Evolutionary conservation across 2,329 filamentous ascomycete genomes (phyloP).

Genomic region (Phoma sp.): DNA sequence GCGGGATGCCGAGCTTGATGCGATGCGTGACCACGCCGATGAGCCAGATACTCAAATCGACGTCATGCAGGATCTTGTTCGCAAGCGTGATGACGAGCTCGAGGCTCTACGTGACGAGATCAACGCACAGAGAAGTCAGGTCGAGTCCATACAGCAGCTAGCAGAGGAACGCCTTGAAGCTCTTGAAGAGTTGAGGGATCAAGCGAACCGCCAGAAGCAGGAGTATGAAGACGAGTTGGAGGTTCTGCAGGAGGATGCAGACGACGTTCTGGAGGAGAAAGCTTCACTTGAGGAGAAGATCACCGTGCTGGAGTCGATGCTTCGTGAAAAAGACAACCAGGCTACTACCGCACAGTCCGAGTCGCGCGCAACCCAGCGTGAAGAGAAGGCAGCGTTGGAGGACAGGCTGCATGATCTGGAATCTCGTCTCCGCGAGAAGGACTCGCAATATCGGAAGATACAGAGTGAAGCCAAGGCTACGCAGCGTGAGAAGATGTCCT

Average conservation of each 20-base stretch:
- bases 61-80: conserved; percentile 51
- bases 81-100: conserved; percentile 57
- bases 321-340: conserved; percentile 48
- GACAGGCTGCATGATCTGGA: conserved; percentile 58
- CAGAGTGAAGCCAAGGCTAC: conserved; percentile 36
- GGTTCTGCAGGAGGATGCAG: conserved; percentile 52
- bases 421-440: conserved; percentile 38
- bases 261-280: conserved; percentile 57
- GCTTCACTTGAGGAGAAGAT: conserved; percentile 66
- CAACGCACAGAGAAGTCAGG: conserved; percentile 38
- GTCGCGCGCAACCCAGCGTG: conserved; percentile 65
- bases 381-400: conserved; percentile 48
- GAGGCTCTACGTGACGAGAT: conserved; percentile 59
- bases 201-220: conserved; percentile 52
- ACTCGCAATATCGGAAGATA: conserved; percentile 36
- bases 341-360: conserved; percentile 27
- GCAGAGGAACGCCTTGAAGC: conserved; percentile 50
- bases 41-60: conserved; percentile 50
- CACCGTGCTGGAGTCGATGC: conserved; percentile 44
- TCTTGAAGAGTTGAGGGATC: conserved; percentile 59
- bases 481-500: conserved; percentile 50
- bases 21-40: conserved; percentile 42
- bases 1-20: conserved; percentile 47
- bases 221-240: conserved; percentile 64
- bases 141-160: conserved; percentile 41